A percentile compares a stretch with the other conserved stretches of the same genome.
phyloP scores from a whole-genome alignment of 306 rosid genomes.

The Inga laurina region DNA sequence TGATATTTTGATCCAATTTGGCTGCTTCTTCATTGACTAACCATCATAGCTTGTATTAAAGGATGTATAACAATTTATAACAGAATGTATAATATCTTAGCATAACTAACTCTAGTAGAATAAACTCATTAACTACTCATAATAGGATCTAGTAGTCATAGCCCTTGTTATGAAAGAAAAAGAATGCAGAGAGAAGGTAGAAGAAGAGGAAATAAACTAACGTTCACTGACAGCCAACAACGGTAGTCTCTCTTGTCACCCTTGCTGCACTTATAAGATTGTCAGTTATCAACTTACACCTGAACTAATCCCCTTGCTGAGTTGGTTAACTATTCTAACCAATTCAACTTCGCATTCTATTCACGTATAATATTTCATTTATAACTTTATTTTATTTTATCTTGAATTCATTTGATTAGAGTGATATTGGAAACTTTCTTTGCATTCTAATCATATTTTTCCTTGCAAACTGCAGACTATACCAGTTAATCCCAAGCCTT shows the following conservation, averaged over 20 bases:
- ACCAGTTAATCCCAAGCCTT: conserved; percentile 61
- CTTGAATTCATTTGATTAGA: neutral
- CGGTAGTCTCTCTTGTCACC: neutral
- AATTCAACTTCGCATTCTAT: neutral
- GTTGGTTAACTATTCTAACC: neutral
- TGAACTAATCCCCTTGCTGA: neutral
- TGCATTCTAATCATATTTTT: neutral
- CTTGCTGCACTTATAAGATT: neutral
- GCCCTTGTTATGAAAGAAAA: neutral
- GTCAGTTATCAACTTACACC: neutral
- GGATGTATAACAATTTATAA: too few species aligned
- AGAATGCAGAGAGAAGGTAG: neutral
- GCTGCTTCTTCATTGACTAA: neutral
- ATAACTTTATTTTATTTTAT: neutral
- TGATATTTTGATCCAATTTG: neutral
- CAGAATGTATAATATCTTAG: neutral
- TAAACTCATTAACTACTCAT: neutral
- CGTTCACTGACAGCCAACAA: neutral
- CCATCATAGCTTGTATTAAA: too few species aligned
- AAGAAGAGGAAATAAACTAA: neutral
- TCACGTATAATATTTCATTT: neutral
- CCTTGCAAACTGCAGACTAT: conserved; percentile 44
- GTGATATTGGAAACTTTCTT: neutral
- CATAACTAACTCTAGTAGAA: neutral
- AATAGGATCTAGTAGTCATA: neutral